Evolutionary conservation across 73 alveolate species (phyloP).

Genomic region (Blepharisma japonicum): DNA sequence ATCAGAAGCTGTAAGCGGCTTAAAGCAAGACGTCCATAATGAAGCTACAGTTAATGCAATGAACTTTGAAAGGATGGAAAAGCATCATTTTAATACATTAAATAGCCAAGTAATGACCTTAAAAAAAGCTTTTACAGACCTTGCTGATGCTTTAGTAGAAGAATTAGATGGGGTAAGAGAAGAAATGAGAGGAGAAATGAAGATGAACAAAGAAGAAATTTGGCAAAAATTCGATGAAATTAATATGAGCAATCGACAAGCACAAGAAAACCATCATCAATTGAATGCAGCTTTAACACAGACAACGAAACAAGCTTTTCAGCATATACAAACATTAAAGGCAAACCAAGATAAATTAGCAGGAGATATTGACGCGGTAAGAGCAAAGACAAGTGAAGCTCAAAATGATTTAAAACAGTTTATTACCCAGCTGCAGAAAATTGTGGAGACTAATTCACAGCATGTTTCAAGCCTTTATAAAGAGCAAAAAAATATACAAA

Average conservation of each 20-base stretch:
- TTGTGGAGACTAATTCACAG: background rate
- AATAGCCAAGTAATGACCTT: background rate
- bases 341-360: background rate
- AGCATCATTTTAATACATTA: conserved; percentile 2
- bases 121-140: conserved; percentile 19
- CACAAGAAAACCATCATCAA: background rate
- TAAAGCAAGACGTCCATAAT: conserved; percentile 6
- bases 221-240: background rate
- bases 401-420: background rate
- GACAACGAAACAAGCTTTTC: conserved; percentile 23
- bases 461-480: background rate
- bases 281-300: background rate
- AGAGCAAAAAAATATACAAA: background rate
- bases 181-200: conserved; percentile 4
- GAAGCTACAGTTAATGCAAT: conserved; percentile 10
- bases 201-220: background rate
- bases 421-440: background rate
- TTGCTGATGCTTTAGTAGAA: conserved; percentile 16
- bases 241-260: background rate
- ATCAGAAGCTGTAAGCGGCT: conserved; percentile 2
- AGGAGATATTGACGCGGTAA: background rate
- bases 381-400: background rate
- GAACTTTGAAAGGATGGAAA: conserved; percentile 21
- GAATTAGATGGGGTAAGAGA: conserved; percentile 23
- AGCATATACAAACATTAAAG: conserved; percentile 1